Evolutionary conservation across 2,329 filamentous ascomycete species (phyloP).

Genomic region (Chalaropsis ovoidea): DNA sequence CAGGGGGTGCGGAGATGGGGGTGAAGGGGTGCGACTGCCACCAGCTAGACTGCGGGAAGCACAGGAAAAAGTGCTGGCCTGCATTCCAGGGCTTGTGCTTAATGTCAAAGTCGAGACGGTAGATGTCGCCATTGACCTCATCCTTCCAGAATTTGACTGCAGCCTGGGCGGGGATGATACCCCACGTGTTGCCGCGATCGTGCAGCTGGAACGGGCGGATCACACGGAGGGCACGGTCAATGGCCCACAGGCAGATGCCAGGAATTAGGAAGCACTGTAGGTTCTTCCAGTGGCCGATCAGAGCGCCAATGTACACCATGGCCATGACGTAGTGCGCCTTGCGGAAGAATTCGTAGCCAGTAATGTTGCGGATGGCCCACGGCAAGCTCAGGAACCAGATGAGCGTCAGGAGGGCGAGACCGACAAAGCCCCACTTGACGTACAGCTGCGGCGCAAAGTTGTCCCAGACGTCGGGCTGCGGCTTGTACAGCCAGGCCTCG

Average conservation of each 20-base stretch:
- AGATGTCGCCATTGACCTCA: constrained; percentile 47
- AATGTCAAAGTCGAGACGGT: constrained; percentile 57
- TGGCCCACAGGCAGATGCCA: constrained; percentile 51
- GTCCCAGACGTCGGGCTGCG: constrained; percentile 51
- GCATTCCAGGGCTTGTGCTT: constrained; percentile 51
- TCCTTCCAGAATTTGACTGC: constrained; percentile 45
- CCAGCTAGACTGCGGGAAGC: constrained; percentile 54
- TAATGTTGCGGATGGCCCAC: constrained; percentile 47
- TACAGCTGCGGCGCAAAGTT: constrained; percentile 55
- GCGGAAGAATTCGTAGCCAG: constrained; percentile 68
- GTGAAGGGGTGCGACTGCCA: constrained; percentile 68
- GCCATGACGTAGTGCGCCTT: constrained; percentile 65
- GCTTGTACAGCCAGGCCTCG: constrained; percentile 57
- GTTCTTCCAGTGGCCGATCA: constrained; percentile 63
- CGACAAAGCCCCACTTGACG: constrained; percentile 63
- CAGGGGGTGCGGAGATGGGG: constrained; percentile 43
- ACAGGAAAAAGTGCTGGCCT: constrained; percentile 63
- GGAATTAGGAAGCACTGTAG: constrained; percentile 60
- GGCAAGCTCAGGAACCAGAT: constrained; percentile 50
- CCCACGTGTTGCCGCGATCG: constrained; percentile 35
- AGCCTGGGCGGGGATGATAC: constrained; percentile 26
- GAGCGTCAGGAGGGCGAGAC: constrained; percentile 52
- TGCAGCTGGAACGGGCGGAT: constrained; percentile 52
- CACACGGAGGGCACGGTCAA: constrained; percentile 53
- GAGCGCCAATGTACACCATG: constrained; percentile 63